Evolutionary conservation across 805 yeast species (phyloP).

Genomic region (Clavispora phyllophila): DNA sequence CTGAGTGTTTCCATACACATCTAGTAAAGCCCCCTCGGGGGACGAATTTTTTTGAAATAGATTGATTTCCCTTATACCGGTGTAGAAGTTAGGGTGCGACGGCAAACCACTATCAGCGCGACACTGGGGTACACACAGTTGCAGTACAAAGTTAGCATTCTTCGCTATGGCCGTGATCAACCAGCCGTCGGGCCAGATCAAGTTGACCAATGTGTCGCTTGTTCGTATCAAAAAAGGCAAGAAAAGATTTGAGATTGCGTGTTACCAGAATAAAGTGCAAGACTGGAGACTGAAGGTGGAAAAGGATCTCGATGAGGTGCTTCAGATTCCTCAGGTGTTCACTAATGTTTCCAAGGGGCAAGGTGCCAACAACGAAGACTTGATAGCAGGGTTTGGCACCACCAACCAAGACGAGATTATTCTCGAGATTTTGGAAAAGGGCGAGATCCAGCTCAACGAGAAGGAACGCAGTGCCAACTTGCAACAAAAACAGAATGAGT

Average conservation of each 20-base stretch:
- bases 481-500: conserved; percentile 73
- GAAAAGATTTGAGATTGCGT: conserved; percentile 89
- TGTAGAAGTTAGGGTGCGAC: not conserved
- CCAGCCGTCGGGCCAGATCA: conserved; percentile 87
- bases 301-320: conserved; percentile 90
- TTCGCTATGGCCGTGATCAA: conserved; percentile 48
- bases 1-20: no score
- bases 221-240: conserved; percentile 89
- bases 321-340: conserved; percentile 94
- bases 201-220: conserved; percentile 87
- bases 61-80: not conserved
- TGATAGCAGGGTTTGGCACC: conserved; percentile 67
- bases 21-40: no score
- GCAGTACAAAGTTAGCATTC: not conserved
- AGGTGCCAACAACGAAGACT: conserved; percentile 83
- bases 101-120: not conserved
- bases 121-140: not conserved
- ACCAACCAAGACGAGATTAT: conserved; percentile 72
- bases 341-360: conserved; percentile 90
- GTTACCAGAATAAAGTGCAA: conserved; percentile 95
- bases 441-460: conserved; percentile 92
- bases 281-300: conserved; percentile 88
- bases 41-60: not conserved
- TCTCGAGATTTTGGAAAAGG: conserved; percentile 77
- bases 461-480: conserved; percentile 80